Base-by-base conservation (phyloP, 75 land plant genomes). In the Cryptomeria japonica region DNA sequence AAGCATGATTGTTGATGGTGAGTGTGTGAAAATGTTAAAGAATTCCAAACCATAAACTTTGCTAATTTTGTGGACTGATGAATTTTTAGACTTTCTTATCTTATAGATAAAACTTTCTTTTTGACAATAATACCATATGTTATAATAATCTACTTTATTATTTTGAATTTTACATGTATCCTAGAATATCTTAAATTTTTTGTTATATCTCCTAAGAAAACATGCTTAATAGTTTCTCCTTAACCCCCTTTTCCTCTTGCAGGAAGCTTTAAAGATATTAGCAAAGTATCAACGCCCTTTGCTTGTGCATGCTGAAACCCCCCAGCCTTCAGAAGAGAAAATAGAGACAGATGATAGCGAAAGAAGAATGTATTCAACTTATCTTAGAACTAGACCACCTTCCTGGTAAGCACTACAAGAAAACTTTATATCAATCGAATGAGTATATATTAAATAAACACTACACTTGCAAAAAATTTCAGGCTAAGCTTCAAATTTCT, bases 251-350 rank as follows among this genome's bases (percentile, higher is more conserved):
- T 87, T 89, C 55, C 86, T 34, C 42, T 49, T 49, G 51, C 12
- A 98, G 99, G 97, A 92, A 61, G 94, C 95, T 5, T 87, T 98
- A 77, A 82, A 92, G 84, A 90, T 92, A 15, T 86, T 98, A 77
- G 95, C 99, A 89, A 96, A 92, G 84, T 98, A 94, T 89, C 90
- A 87, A 76, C 91, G 99, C 85, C 99, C 99, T 51, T 89, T 98
- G 64, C 95, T 98, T 51, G 99, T 97, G 46, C 99, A 98, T 93
- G 93, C 99, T 61, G 99, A 98, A 91, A 84, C 96, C 80, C 90
- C 89, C 38, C 91, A 89, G 49, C 93, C 93, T 72, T 47, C 86
- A 32, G 87, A 88, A 41, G 89, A 76, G 6, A 13, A 78, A 51
- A 58, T 84, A 86, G 8, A 39, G 28, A 58, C 51, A 31, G 91